These are phyloP conservation scores for Nakataea oryzae DNA, from an alignment of 2,329 filamentous ascomycete species.

Conservation along the genomic window DNA sequence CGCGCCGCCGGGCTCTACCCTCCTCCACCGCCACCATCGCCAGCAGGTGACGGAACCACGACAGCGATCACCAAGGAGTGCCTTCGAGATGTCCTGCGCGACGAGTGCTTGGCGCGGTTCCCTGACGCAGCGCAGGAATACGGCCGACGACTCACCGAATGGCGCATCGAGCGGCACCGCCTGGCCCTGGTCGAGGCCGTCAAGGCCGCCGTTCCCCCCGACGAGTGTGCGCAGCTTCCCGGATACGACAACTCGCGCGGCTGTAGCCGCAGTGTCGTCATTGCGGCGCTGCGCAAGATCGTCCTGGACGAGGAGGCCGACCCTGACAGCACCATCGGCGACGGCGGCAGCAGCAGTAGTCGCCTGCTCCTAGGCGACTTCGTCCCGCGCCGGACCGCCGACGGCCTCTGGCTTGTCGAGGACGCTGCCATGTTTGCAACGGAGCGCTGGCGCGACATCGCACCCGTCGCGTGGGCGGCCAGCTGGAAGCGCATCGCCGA, in stretches of 20 bases:
- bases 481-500: not conserved
- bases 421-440: constrained; percentile 30
- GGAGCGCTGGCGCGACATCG: constrained; percentile 24
- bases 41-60: constrained; percentile 16
- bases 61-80: constrained; percentile 5
- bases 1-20: constrained; percentile 26
- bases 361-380: not conserved
- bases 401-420: constrained; percentile 33
- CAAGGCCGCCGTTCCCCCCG: constrained; percentile 14
- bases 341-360: constrained; percentile 14
- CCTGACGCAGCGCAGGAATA: constrained; percentile 30
- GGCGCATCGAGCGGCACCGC: constrained; percentile 26
- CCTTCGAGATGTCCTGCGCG: constrained; percentile 33
- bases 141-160: constrained; percentile 26
- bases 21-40: constrained; percentile 13
- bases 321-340: not conserved
- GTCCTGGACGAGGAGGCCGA: constrained; percentile 30
- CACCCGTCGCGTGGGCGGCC: not conserved
- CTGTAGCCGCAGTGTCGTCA: constrained; percentile 21
- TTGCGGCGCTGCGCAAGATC: constrained; percentile 36
- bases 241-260: constrained; percentile 17
- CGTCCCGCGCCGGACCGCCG: constrained; percentile 14
- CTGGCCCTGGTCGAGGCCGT: constrained; percentile 24
- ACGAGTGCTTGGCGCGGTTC: constrained; percentile 44
- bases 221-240: constrained; percentile 6